Evolutionary conservation across 805 yeast genomes (phyloP), one percentile per base, ranked within the genome.

Genomic region (Metschnikowia reukaufii): DNA sequence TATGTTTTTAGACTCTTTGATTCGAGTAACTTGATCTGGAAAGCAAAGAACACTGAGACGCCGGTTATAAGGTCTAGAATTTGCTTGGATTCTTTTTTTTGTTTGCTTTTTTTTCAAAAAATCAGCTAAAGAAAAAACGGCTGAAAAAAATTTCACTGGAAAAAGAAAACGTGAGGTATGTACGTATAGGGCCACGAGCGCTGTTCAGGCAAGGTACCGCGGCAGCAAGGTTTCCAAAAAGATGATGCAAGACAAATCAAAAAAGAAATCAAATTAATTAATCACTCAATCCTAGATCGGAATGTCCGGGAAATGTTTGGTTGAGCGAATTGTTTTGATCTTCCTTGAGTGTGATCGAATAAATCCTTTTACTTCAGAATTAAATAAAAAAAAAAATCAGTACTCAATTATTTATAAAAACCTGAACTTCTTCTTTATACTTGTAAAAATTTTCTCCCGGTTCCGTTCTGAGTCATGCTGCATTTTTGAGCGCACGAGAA

Each of bases 131-230:
- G 19, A 39, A 39, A 20, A 39, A 31, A 9, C 13, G 20, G 12
- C 17, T 15, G 5, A 7, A 6, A 13, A 29, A 16, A 27, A 23
- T 6, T 20, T 17, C 20, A 34, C 18, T 21, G 36, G 6, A 31
- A 31, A 39, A 39, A 39, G 31, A 19, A 36, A 19, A n/a, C 38
- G 34, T 31, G 34, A 31, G 34, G 34, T 35, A 20, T 35, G 38
- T 16, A 6, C 19, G 38, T 19, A 12, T 19, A 6, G 21, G 42
- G 42, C 42, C 42, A 38, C 21, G 42, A 38, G 42, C 42, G 17
- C 42, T 38, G 42, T 12, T 38, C 42, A 27, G 34, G 40, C 34
- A 30, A 18, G 29, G 23, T 10, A 13, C 29, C 29, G 29, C 29
- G 29, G 16, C 35, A 27, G 42, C 30, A 17, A 29, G 21, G 25